Evolutionary conservation across 176 grass and related monocot genomes (phyloP), one percentile per base, ranked within the genome.

Genomic region (Thinopyrum elongatum): DNA sequence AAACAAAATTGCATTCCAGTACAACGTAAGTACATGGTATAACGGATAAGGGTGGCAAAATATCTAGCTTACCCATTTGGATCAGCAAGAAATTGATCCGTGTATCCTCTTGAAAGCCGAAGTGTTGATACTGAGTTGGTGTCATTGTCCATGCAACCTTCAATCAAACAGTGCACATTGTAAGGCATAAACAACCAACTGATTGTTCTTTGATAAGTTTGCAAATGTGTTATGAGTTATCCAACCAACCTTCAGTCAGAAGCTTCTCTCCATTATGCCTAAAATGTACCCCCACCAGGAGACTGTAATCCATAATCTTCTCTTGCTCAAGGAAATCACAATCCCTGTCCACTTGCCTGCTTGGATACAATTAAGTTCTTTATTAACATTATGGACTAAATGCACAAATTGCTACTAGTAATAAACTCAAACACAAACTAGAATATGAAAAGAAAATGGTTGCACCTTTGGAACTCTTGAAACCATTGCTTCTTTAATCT

Each of bases 291-390:
- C 97, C 97, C 12, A 97, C 90, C 68, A 99, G 76, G 26, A 99
- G 94, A 77, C 97, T 99, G 80, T 99, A 99, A 88, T 99, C 97
- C 97, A 99, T 99, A 61, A 99, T 97, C 82, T 93, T 97, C 77
- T 97, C 94, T 65, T 96, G 94, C 90, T 99, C 92, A 84, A 99
- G 91, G 73, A 99, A 99, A 35, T 97, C 97, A 17, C 90, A 99
- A 89, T 99, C 97, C 82, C 33, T 99, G 70, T 99, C 94, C n/a
- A 99, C 84, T 94, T 97, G 97, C 86, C 97, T 99, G 86, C 75
- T 55, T 87, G 15, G 90, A 87, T 5, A 85, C 17, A 82, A 59
- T 53, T 39, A 80, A 84, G 19, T 63, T 47, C 63, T 67, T 44
- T 44, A 86, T 86, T 70, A 49, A 58, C 38, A 42, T 81, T 19